Base-by-base conservation (phyloP, 139 green algal species). In the Volvox africanus region DNA sequence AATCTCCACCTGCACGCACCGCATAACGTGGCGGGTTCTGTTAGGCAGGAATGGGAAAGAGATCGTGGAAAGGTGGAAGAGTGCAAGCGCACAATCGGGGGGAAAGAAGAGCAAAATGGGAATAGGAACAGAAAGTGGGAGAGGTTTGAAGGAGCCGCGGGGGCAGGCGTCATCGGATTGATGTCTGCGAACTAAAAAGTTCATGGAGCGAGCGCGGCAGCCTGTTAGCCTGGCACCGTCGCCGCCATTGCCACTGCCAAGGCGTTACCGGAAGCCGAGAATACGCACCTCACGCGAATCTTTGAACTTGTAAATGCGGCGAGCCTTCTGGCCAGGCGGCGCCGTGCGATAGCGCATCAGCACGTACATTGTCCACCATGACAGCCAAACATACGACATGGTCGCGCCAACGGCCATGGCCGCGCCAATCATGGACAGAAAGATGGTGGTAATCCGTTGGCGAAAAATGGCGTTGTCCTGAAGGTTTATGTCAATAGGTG, bases 251-350 rank as follows among this genome's bases (percentile, higher is more conserved):
- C 44, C 44, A 55, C 44, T 9, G 44, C 44, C 44, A 55, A 55
- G 44, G 44, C 44, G 44, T 55, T 55, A 55, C 44, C 44, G 44
- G 44, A 55, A 75, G 24, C 67, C 24, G 24, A 32, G 11, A 6
- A 75, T 21, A 79, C 85, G 12, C 85, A 95, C 93, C 92, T 94
- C 87, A 14, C 76, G 87, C 19, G 86, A 50, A 37, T 94, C 88
- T 1, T 65, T 79, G 73, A 95, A 95, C 18, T 89, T 89, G 92
- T 95, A 90, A 78, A 95, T 92, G 11, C 86, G n/a, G 5, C 75
- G 88, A 62, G 75, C 28, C 92, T 93, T 93, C 32, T 71, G 88
- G 24, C 55, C 55, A 9, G 91, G 85, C 0, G 73, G 61, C 32
- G 91, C 91, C 50, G 77, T 86, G 62, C 73, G 73, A 50, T 85